Evolutionary conservation across 139 green algal species (phyloP).

Genomic region (Closterium sp.): DNA sequence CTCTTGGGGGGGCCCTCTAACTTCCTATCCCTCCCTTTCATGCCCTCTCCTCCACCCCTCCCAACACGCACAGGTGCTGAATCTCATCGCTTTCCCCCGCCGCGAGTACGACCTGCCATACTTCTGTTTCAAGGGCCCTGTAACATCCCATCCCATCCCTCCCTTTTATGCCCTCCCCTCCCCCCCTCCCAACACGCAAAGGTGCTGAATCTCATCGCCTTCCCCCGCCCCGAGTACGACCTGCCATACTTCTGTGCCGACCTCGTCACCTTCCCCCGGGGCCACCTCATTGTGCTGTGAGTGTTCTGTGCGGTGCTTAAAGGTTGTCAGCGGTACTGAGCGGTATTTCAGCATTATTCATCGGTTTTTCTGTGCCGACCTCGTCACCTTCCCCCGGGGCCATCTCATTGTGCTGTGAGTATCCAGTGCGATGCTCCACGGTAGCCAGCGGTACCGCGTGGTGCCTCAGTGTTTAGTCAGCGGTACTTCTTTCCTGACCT

Average conservation of each 20-base stretch:
- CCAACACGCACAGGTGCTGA: conserved; percentile 6
- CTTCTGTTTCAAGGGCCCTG: too few relatives aligned
- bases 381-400: conserved; percentile 31
- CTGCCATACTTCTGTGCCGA: conserved; percentile 46
- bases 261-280: conserved; percentile 31
- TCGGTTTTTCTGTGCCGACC: conserved; percentile 47
- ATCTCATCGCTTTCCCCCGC: conserved; percentile 32
- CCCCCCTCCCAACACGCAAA: background rate
- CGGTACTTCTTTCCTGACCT: conserved; percentile 40
- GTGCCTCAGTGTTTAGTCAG: conserved; percentile 7
- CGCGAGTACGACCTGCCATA: conserved; percentile 38
- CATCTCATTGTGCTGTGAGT: too few relatives aligned
- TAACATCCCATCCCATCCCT: too few relatives aligned
- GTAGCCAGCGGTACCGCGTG: conserved; percentile 4
- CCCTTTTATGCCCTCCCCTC: background rate
- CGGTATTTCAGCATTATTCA: too few relatives aligned
- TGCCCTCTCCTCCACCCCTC: background rate
- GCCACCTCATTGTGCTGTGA: conserved; percentile 41
- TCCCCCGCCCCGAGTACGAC: conserved; percentile 33
- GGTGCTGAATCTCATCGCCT: conserved; percentile 42
- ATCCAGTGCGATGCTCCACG: background rate
- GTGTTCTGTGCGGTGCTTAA: background rate
- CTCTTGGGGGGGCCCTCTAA: too few relatives aligned
- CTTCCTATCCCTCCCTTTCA: background rate
- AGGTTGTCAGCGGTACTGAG: conserved; percentile 10